A percentile compares a stretch with the other conserved stretches of the same genome.
Evolutionary conservation across 1,284 basidiomycete genomes (phyloP).

Genomic region (Microbotryomycetes sp.): DNA sequence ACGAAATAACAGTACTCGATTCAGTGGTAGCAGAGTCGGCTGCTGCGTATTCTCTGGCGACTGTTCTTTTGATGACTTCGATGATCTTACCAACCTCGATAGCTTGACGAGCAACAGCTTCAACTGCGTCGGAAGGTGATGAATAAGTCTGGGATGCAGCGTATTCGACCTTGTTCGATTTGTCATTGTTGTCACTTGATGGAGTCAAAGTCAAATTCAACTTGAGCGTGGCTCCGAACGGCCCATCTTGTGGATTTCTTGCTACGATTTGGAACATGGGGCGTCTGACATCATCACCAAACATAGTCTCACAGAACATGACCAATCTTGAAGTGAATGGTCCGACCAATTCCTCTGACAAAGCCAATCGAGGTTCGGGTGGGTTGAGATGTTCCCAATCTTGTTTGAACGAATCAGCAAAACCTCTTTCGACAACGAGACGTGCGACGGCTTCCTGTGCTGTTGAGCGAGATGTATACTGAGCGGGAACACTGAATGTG

Average conservation of each 20-base stretch:
- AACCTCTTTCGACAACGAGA: neutral
- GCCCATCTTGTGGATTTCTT: neutral
- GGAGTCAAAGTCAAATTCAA: too few relatives aligned
- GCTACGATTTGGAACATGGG: neutral
- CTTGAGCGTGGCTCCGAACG: neutral
- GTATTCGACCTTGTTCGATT: neutral
- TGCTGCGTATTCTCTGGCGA: too few relatives aligned
- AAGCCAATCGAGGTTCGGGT: neutral
- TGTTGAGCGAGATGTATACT: neutral
- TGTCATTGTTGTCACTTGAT: too few relatives aligned
- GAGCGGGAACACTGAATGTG: too few relatives aligned
- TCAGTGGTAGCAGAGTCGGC: too few relatives aligned
- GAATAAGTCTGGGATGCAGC: neutral
- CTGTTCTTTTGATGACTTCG: neutral
- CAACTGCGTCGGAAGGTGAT: too few relatives aligned
- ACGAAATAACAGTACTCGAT: too few relatives aligned
- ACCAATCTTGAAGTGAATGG: neutral
- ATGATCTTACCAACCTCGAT: neutral
- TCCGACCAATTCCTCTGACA: neutral
- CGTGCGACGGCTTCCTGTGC: neutral
- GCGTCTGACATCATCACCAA: neutral
- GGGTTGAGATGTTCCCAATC: neutral
- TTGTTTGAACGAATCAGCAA: neutral
- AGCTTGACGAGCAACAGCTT: neutral
- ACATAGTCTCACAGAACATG: neutral